These are phyloP conservation scores for Trypanosoma congolense DNA, from an alignment of 208 protist species.

Conservation along the genomic window DNA sequence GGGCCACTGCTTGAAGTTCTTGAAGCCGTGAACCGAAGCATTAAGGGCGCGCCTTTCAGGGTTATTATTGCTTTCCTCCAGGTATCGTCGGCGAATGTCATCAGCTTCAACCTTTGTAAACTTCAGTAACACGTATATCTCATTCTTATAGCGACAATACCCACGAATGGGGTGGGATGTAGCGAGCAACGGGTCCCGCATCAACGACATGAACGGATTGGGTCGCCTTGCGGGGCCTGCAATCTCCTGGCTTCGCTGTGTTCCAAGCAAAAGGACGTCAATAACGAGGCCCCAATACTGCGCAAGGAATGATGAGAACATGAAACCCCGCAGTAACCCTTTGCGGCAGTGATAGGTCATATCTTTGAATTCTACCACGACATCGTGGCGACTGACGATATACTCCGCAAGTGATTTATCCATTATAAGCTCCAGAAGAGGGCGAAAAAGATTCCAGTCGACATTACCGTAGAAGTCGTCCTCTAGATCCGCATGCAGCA, in stretches of 20 bases:
- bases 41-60: conserved; percentile 94
- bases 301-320: conserved; percentile 99
- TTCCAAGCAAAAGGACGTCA: conserved; percentile 98
- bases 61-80: conserved; percentile 98
- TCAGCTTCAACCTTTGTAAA: conserved; percentile 98
- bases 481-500: conserved; percentile 97
- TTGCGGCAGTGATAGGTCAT: conserved; percentile 99
- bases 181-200: conserved; percentile 91
- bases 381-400: conserved; percentile 99
- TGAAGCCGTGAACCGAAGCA: conserved; percentile 99
- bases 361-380: conserved; percentile 99
- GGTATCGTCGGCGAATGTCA: conserved; percentile 98
- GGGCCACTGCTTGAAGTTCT: conserved; percentile 99
- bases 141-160: conserved; percentile 98
- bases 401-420: conserved; percentile 99
- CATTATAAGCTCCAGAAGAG: conserved; percentile 99
- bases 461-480: conserved; percentile 99
- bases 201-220: conserved; percentile 98
- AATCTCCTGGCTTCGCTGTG: conserved; percentile 97
- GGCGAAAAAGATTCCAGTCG: conserved; percentile 99
- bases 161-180: conserved; percentile 97
- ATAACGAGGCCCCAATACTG: conserved; percentile 99
- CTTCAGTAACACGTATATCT: conserved; percentile 96
- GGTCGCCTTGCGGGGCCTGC: conserved; percentile 95
- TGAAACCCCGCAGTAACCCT: conserved; percentile 98